A percentile compares a stretch with the other conserved stretches of the same genome.
Evolutionary conservation across 177 flowering plant genomes (phyloP).

Genomic region (Vitis hybrid): DNA sequence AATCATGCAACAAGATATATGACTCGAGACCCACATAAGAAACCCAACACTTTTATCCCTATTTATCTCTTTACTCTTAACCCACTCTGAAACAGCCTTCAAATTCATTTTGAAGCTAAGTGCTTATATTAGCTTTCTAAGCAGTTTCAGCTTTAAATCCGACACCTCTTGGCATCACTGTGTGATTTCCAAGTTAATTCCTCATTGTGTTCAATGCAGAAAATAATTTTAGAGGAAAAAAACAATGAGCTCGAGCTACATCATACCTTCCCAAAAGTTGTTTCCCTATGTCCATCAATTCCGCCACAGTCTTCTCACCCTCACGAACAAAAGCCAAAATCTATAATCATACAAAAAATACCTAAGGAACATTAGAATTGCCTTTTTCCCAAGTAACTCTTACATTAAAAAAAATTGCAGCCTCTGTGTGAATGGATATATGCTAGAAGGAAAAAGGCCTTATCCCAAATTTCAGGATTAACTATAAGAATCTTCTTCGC

Average conservation of each 20-base stretch:
- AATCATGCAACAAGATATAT: background rate
- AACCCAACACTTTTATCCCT: background rate
- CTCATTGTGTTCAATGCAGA: too few species aligned
- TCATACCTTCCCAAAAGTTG: conserved; percentile 85
- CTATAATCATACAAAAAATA: conserved; percentile 27
- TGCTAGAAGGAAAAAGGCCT: too few species aligned
- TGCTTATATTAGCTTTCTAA: too few species aligned
- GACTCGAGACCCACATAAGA: background rate
- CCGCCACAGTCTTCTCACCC: conserved; percentile 79
- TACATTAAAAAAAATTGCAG: background rate
- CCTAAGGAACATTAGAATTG: background rate
- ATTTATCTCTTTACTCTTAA: too few species aligned
- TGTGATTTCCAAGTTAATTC: too few species aligned
- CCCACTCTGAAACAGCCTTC: too few species aligned
- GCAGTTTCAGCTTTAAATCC: too few species aligned
- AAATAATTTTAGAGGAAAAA: background rate
- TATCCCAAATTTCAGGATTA: too few species aligned
- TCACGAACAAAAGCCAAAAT: conserved; percentile 85
- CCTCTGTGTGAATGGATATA: too few species aligned
- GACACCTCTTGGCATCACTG: too few species aligned
- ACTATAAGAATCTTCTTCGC: too few species aligned
- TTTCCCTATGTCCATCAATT: conserved; percentile 84
- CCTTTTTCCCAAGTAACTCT: background rate
- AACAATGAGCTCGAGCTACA: background rate
- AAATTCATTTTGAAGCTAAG: too few species aligned